Conservation (phyloP, 2,329 filamentous ascomycete genomes). For the Fusarium acutatum region DNA sequence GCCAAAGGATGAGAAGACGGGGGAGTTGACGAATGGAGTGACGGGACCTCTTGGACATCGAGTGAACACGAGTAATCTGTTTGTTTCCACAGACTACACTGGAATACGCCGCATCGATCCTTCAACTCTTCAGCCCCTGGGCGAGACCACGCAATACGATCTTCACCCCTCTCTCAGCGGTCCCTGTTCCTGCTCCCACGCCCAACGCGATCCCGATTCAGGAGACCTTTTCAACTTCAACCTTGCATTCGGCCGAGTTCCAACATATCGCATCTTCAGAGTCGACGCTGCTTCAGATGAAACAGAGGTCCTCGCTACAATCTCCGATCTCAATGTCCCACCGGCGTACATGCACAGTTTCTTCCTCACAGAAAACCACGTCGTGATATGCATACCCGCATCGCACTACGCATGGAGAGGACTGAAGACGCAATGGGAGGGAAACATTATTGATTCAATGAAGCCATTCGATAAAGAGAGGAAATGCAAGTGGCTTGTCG, state of each 20-base stretch:
- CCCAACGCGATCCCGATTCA: slow-evolving; percentile 73
- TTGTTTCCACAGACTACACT: slow-evolving; percentile 64
- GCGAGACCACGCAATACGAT: slow-evolving; percentile 64
- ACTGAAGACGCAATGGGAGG: slow-evolving; percentile 67
- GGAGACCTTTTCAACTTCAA: slow-evolving; percentile 87
- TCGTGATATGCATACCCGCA: slow-evolving; percentile 78
- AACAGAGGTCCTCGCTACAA: slow-evolving; percentile 75
- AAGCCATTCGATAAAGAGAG: slow-evolving; percentile 65
- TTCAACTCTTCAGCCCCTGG: slow-evolving; percentile 76
- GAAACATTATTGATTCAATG: slow-evolving; percentile 75
- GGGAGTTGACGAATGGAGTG: neutral
- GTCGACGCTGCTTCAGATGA: slow-evolving; percentile 69
- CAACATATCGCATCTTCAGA: slow-evolving; percentile 75
- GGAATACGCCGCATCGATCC: slow-evolving; percentile 71
- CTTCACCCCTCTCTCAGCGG: slow-evolving; percentile 77
- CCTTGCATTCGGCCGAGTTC: slow-evolving; percentile 65
- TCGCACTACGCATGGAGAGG: slow-evolving; percentile 68
- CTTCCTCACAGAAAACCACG: slow-evolving; percentile 75
- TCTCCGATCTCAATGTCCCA: slow-evolving; percentile 58
- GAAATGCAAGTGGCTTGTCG: slow-evolving; percentile 74
- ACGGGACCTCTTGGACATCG: slow-evolving; percentile 47
- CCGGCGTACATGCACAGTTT: slow-evolving; percentile 86
- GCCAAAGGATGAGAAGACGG: slow-evolving; percentile 16
- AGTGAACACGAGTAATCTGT: slow-evolving; percentile 56
- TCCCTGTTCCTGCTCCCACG: slow-evolving; percentile 74